Evolutionary conservation across 164 flowering plant genomes (phyloP).

Genomic region (Sedum album): DNA sequence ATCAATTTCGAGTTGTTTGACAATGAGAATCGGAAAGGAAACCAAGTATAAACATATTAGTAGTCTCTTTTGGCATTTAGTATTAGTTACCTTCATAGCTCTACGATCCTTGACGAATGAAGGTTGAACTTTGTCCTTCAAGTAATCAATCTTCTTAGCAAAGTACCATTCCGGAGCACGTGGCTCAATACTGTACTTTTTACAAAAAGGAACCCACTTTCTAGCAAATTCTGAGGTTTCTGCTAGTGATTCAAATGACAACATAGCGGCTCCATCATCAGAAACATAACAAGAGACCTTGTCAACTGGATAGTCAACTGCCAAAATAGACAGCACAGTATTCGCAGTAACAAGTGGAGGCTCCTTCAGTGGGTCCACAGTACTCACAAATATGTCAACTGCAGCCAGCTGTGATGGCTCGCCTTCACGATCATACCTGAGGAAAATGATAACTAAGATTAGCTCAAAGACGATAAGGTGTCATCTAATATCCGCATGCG

Average conservation of each 20-base stretch:
- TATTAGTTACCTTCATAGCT: conserved; percentile 74
- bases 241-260: conserved; percentile 80
- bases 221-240: conserved; percentile 94
- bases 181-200: too few species aligned
- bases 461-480: not conserved
- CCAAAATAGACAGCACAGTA: conserved; percentile 86
- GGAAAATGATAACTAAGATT: conserved; percentile 9
- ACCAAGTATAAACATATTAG: too few species aligned
- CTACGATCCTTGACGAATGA: conserved; percentile 80
- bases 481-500: not conserved
- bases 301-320: conserved; percentile 94
- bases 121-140: too few species aligned
- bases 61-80: not conserved
- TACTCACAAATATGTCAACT: conserved; percentile 93
- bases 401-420: conserved; percentile 90
- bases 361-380: too few species aligned
- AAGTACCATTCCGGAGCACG: too few species aligned
- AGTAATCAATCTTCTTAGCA: too few species aligned
- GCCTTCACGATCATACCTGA: conserved; percentile 81
- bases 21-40: not conserved
- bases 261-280: conserved; percentile 92
- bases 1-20: not conserved
- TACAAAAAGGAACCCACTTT: too few species aligned
- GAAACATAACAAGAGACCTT: too few species aligned
- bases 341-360: conserved; percentile 96